These are phyloP conservation scores for Omphalotus guepiniiformis DNA, from an alignment of 768 basidiomycete species.

Conservation along the genomic window DNA sequence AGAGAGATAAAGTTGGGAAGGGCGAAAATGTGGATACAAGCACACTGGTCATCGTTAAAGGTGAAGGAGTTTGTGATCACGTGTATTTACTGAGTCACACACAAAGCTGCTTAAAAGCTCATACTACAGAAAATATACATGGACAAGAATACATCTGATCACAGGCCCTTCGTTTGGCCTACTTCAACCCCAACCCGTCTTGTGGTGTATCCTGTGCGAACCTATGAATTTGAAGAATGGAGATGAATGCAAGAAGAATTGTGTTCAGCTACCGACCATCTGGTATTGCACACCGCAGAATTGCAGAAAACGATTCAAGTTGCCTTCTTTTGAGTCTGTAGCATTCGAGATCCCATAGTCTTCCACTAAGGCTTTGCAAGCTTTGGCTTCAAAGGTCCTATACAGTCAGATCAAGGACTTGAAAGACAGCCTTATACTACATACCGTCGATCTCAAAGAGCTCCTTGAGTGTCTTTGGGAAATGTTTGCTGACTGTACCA, in stretches of 20 bases:
- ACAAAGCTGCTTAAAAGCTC: too few species aligned
- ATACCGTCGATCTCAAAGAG: conserved; percentile 52
- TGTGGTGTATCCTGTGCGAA: too few species aligned
- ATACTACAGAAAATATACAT: too few species aligned
- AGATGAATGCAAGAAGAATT: too few species aligned
- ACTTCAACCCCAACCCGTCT: too few species aligned
- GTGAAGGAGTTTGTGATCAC: neutral
- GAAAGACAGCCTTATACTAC: conserved; percentile 13
- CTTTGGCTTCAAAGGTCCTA: conserved; percentile 21
- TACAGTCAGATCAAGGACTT: neutral
- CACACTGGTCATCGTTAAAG: conserved; percentile 40
- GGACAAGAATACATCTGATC: too few species aligned
- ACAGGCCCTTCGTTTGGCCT: too few species aligned
- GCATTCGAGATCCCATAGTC: conserved; percentile 34
- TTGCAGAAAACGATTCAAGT: conserved; percentile 53
- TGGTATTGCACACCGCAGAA: conserved; percentile 56
- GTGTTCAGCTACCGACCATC: conserved; percentile 38
- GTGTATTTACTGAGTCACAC: neutral
- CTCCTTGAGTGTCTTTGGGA: conserved; percentile 46
- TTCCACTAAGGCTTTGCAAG: conserved; percentile 28
- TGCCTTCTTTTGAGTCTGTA: conserved; percentile 36
- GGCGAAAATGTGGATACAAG: conserved; percentile 60
- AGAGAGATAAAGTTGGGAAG: conserved; percentile 51
- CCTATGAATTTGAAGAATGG: too few species aligned
- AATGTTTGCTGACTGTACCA: conserved; percentile 43